These are phyloP conservation scores for Rhododendron ferrugineum DNA, from an alignment of 148 eudicot species.

Conservation along the genomic window DNA sequence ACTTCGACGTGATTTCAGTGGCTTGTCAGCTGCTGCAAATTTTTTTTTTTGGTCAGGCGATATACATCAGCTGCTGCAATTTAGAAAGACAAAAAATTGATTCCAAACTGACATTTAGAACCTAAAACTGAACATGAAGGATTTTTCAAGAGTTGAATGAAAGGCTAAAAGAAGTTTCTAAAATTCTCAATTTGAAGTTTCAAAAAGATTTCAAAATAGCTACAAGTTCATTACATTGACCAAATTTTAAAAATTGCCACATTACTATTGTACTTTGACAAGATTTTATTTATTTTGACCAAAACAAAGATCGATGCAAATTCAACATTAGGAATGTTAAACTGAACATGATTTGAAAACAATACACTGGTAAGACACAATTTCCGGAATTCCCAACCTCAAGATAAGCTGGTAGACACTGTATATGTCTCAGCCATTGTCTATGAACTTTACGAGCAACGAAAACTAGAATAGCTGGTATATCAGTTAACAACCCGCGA, in stretches of 20 bases:
- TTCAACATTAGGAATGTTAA: background rate
- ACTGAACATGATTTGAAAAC: background rate
- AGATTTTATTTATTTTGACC: background rate
- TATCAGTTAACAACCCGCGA: constrained; percentile 45
- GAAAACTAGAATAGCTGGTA: constrained; percentile 70
- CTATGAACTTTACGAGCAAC: constrained; percentile 64
- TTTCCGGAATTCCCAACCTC: constrained; percentile 30
- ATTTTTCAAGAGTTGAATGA: background rate
- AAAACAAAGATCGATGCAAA: background rate
- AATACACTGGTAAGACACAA: background rate
- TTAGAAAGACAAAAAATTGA: background rate
- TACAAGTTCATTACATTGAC: background rate
- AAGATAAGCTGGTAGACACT: constrained; percentile 53
- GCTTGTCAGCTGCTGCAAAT: background rate
- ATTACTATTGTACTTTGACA: background rate
- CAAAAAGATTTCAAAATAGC: background rate
- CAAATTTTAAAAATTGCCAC: background rate
- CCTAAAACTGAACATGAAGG: background rate
- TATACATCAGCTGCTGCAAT: too few species aligned
- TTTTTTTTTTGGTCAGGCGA: too few species aligned
- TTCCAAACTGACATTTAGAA: background rate
- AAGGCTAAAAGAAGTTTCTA: background rate
- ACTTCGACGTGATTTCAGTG: background rate
- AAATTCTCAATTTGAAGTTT: background rate
- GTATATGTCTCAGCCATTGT: constrained; percentile 48